Evolutionary conservation across 106 monocot species (phyloP).

Genomic region (Acorus gramineus): DNA sequence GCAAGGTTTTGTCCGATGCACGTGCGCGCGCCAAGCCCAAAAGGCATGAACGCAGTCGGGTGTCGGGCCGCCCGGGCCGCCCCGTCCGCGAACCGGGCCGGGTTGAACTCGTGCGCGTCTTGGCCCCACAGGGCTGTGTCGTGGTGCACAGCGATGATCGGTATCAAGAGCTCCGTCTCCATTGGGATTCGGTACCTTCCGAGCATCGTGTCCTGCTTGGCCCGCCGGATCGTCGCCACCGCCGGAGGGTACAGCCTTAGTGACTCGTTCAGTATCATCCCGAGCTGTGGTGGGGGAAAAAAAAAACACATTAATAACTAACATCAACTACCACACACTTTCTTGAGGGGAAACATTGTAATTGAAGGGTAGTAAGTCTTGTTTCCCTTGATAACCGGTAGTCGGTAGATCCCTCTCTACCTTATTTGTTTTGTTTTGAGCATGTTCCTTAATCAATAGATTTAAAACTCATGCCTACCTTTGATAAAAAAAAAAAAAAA

Average conservation of each 20-base stretch:
- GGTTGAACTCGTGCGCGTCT: slow-evolving; percentile 49
- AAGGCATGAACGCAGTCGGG: slow-evolving; percentile 48
- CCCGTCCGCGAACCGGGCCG: slow-evolving; percentile 45
- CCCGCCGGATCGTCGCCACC: slow-evolving; percentile 52
- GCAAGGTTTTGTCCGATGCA: slow-evolving; percentile 63
- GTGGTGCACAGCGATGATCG: slow-evolving; percentile 69
- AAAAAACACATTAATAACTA: too few relatives aligned
- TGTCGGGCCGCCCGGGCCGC: slow-evolving; percentile 37
- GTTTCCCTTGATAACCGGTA: too few relatives aligned
- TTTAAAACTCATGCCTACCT: too few relatives aligned
- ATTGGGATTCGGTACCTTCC: slow-evolving; percentile 37
- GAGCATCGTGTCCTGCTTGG: slow-evolving; percentile 39
- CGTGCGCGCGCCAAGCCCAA: slow-evolving; percentile 45
- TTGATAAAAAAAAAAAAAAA: too few relatives aligned
- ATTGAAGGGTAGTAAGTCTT: too few relatives aligned
- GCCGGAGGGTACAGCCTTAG: slow-evolving; percentile 68
- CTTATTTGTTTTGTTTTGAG: too few relatives aligned
- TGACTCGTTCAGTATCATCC: slow-evolving; percentile 68
- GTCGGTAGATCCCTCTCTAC: too few relatives aligned
- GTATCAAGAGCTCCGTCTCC: slow-evolving; percentile 56
- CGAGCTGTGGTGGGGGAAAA: slow-evolving; percentile 25
- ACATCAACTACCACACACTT: too few relatives aligned
- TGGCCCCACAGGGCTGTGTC: slow-evolving; percentile 48
- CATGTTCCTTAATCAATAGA: too few relatives aligned
- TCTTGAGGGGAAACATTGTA: too few relatives aligned